phyloP scores from a whole-genome alignment of 495 filamentous ascomycete species.

The Saxophila tyrrhenica region DNA sequence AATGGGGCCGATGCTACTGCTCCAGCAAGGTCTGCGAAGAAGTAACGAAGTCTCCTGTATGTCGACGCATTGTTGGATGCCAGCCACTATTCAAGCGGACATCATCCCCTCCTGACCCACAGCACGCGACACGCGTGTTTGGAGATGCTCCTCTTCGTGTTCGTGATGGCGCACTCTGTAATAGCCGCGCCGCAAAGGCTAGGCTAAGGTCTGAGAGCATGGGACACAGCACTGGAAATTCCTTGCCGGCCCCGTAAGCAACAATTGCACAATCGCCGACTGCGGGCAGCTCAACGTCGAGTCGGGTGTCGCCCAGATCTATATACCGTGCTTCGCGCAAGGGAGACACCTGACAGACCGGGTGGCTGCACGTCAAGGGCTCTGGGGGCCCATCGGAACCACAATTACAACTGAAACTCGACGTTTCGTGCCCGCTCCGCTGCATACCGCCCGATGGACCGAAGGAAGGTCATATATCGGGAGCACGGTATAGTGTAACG shows the following conservation, averaged over 20 bases:
- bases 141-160: not conserved
- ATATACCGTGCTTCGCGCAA: not conserved
- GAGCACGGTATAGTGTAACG: not conserved
- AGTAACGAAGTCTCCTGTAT: not conserved
- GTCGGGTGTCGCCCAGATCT: not conserved
- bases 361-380: not conserved
- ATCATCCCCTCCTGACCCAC: not conserved
- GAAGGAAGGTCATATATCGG: not conserved
- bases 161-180: not conserved
- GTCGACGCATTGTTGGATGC: not conserved
- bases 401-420: not conserved
- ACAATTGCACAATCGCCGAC: slow-evolving; percentile 1
- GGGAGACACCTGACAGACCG: slow-evolving; percentile 1
- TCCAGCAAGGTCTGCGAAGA: not conserved
- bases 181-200: not conserved
- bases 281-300: not conserved
- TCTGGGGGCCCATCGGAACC: not conserved
- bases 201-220: not conserved
- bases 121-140: not conserved
- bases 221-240: not conserved
- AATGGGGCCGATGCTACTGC: too few species aligned
- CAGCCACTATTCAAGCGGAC: not conserved
- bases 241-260: not conserved
- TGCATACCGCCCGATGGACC: not conserved
- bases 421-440: not conserved